Percentiles rank a stretch among this genome's conserved stretches.
Conservation (phyloP, 164 flowering plant species). For the Santalum album region DNA sequence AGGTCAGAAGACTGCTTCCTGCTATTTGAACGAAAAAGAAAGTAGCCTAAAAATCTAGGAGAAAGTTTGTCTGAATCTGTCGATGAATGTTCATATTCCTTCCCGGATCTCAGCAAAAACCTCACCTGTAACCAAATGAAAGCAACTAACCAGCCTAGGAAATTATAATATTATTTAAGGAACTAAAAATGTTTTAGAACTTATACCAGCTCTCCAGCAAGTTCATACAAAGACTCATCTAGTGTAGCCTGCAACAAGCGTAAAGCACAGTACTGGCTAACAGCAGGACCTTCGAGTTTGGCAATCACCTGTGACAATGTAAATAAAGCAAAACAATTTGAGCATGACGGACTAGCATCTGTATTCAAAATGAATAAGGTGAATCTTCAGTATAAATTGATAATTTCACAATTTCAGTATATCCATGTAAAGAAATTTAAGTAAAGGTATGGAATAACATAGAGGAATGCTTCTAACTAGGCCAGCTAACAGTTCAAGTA, state of each 20-base stretch:
- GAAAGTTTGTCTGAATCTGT: conserved; percentile 71
- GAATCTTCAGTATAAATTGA: too few relatives aligned
- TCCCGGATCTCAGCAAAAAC: conserved; percentile 92
- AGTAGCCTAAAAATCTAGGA: conserved; percentile 85
- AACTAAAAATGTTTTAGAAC: conserved; percentile 4
- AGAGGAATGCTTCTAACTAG: too few relatives aligned
- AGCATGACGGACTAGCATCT: too few relatives aligned
- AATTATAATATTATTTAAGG: not conserved
- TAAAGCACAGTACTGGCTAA: conserved; percentile 94
- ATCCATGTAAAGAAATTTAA: too few relatives aligned
- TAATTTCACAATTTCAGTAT: too few relatives aligned
- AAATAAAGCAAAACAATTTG: not conserved
- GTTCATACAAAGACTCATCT: conserved; percentile 93
- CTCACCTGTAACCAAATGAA: conserved; percentile 52
- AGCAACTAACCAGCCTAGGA: not conserved
- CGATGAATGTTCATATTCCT: conserved; percentile 67
- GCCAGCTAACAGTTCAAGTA: too few relatives aligned
- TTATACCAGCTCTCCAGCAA: conserved; percentile 97
- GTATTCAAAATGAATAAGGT: too few relatives aligned
- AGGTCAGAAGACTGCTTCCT: conserved; percentile 54
- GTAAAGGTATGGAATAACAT: too few relatives aligned
- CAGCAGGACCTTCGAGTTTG: conserved; percentile 97
- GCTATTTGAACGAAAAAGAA: conserved; percentile 64
- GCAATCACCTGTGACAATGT: conserved; percentile 73
- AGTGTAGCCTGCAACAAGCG: conserved; percentile 95